Evolutionary conservation across 140 eudicot species (phyloP), one percentile per base, ranked within the genome.

Genomic region (Erigeron philadelphicus): DNA sequence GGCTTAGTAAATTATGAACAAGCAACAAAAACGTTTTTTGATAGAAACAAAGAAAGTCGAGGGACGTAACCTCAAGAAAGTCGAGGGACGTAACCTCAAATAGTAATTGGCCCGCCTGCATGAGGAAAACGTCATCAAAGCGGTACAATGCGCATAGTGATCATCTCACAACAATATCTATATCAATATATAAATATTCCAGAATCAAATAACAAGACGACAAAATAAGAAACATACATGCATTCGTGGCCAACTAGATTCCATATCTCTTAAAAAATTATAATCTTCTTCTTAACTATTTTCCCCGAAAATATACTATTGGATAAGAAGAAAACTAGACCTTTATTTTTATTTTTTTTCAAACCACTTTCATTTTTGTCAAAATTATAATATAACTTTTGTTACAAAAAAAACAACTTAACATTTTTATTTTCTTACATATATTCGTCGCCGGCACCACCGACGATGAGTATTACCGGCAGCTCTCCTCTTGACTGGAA

Each of bases 401-500:
- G 38, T 1, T 31, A 31, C 38, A 31, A 31, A 31, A 9, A 9
- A 31, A 31, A 31, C 15, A n/a, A 59, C 43, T 15, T 8, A 8
- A 43, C 10, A 21, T 58, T 1, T 2, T 25, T 31, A 35, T 31
- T 67, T 18, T 10, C 8, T 53, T 21, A 1, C 1, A 21, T 21
- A 21, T 0, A 21, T 72, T 46, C 63, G 7, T 3, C 64, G 35
- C 35, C 60, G 60, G 56, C 47, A 19, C 31, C 63, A 52, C 19
- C 66, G 54, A 72, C 66, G 54, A 72, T 83, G 59, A 65, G 55
- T 71, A 15, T 55, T 1, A 31, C 40, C 68, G 66, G 66, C 82
- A 46, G 62, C 57, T 63, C 85, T 1, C 48, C 82, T 17, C 66
- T 77, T 1, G 76, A 76, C 68, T 87, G 95, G 97, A 79, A 77